These are phyloP conservation scores for Colletotrichum sp. DNA, from an alignment of 2,329 filamentous ascomycete species.

Conservation along the genomic window DNA sequence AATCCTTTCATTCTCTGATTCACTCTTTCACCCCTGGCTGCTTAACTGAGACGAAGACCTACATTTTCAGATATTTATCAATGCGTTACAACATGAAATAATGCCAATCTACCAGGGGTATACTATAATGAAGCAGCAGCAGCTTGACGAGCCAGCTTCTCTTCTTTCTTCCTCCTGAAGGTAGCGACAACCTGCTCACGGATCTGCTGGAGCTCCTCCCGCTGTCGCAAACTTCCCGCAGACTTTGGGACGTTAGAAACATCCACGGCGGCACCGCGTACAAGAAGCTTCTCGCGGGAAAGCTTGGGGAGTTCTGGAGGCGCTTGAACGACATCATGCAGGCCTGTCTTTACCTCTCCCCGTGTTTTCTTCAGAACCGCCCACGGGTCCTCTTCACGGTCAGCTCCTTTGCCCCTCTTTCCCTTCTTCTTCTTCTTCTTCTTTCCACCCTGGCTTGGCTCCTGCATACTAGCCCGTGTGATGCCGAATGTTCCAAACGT, in stretches of 20 bases:
- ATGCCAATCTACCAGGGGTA: not conserved
- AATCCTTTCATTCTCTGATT: not conserved
- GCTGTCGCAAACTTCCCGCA: conserved; percentile 41
- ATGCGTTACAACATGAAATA: not conserved
- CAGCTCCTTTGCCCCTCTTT: conserved; percentile 42
- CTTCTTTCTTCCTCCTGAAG: conserved; percentile 41
- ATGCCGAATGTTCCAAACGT: conserved; percentile 34
- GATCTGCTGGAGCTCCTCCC: conserved; percentile 42
- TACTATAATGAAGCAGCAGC: not conserved
- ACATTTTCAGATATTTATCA: not conserved
- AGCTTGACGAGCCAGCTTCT: conserved; percentile 1
- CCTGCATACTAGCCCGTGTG: conserved; percentile 41
- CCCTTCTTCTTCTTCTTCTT: conserved; percentile 49
- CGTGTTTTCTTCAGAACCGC: conserved; percentile 72
- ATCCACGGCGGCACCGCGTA: conserved; percentile 35
- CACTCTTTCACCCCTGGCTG: not conserved
- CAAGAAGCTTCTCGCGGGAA: conserved; percentile 35
- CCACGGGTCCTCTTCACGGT: conserved; percentile 77
- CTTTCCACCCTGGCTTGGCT: conserved; percentile 49
- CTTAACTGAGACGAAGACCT: not conserved
- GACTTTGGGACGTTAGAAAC: conserved; percentile 42
- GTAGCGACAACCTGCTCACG: conserved; percentile 41
- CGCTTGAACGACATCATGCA: conserved; percentile 71
- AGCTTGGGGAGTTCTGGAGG: conserved; percentile 73
- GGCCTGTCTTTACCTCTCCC: conserved; percentile 56